Percentiles rank a stretch among this genome's conserved stretches.
phyloP scores from a whole-genome alignment of 371 early-diverging fungal genomes.

The Syncephalastrum sp. region DNA sequence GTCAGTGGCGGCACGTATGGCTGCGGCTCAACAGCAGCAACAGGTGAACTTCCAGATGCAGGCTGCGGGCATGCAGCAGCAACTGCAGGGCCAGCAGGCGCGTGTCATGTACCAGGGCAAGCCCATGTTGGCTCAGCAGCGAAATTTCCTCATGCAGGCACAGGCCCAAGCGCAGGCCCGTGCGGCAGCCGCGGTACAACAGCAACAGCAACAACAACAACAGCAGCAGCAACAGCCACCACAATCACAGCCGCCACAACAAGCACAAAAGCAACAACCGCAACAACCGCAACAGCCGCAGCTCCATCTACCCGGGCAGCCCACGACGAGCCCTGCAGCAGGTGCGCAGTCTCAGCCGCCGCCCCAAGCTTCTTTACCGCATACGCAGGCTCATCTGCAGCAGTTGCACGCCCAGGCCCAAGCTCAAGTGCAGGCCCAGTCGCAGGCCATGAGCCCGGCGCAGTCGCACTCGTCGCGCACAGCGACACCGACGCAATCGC shows the following conservation, averaged over 20 bases:
- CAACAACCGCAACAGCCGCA: slow-evolving; percentile 20
- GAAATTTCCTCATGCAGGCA: slow-evolving; percentile 20
- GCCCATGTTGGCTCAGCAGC: slow-evolving; percentile 31
- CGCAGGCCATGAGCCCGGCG: slow-evolving; percentile 12
- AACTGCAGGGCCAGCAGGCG: slow-evolving; percentile 24
- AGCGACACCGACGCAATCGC: slow-evolving; percentile 38
- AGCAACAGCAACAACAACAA: slow-evolving; percentile 23
- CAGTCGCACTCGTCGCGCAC: slow-evolving; percentile 7
- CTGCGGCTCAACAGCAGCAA: slow-evolving; percentile 23
- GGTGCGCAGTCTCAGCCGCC: slow-evolving; percentile 5
- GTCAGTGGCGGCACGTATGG: slow-evolving; percentile 38
- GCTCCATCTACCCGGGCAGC: slow-evolving; percentile 26
- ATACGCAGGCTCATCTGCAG: slow-evolving; percentile 2
- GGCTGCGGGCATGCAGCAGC: slow-evolving; percentile 15
- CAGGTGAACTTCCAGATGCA: slow-evolving; percentile 22
- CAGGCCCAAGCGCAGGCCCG: slow-evolving; percentile 21
- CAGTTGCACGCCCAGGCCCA: slow-evolving; percentile 15
- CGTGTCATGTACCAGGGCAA: slow-evolving; percentile 34
- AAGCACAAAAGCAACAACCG: slow-evolving; percentile 17
- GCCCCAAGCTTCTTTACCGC: neutral
- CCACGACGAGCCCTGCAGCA: slow-evolving; percentile 22
- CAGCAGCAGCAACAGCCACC: slow-evolving; percentile 23
- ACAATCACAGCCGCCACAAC: slow-evolving; percentile 19
- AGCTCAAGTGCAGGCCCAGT: slow-evolving; percentile 26
- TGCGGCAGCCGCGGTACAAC: slow-evolving; percentile 20